Evolutionary conservation across 2,329 filamentous ascomycete species (phyloP).

Genomic region (Lachnellula hyalina): DNA sequence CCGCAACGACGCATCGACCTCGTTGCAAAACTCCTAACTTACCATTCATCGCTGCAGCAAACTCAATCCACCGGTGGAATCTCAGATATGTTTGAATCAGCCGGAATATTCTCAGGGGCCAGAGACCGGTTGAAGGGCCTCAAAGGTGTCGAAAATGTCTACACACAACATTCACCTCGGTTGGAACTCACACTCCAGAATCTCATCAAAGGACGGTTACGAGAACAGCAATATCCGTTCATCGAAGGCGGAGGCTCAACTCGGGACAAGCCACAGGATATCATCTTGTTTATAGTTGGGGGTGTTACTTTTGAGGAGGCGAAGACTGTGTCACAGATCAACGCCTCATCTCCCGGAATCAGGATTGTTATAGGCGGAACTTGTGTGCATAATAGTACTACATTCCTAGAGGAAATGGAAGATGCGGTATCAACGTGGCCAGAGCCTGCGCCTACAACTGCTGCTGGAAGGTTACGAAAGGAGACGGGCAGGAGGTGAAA

Average conservation of each 20-base stretch:
- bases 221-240: conserved; percentile 86
- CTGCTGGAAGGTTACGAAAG: conserved; percentile 30
- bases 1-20: conserved; percentile 69
- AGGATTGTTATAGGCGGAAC: conserved; percentile 88
- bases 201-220: conserved; percentile 83
- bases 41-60: conserved; percentile 81
- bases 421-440: conserved; percentile 86
- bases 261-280: conserved; percentile 92
- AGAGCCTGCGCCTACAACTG: conserved; percentile 43
- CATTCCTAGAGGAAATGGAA: conserved; percentile 87
- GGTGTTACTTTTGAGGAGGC: conserved; percentile 96
- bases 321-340: conserved; percentile 91
- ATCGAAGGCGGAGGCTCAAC: conserved; percentile 83
- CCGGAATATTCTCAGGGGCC: conserved; percentile 85
- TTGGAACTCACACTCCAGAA: conserved; percentile 86
- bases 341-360: conserved; percentile 82
- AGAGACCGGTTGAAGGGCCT: conserved; percentile 86
- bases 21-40: conserved; percentile 75
- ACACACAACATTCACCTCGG: conserved; percentile 91
- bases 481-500: conserved; percentile 29
- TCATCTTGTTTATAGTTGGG: conserved; percentile 90
- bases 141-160: conserved; percentile 97
- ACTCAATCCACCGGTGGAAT: conserved; percentile 72
- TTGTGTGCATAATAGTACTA: conserved; percentile 77
- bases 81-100: conserved; percentile 85